Evolutionary conservation across 805 yeast genomes (phyloP), one percentile per base, ranked within the genome.

Genomic region (Yarrowia hollandica): DNA sequence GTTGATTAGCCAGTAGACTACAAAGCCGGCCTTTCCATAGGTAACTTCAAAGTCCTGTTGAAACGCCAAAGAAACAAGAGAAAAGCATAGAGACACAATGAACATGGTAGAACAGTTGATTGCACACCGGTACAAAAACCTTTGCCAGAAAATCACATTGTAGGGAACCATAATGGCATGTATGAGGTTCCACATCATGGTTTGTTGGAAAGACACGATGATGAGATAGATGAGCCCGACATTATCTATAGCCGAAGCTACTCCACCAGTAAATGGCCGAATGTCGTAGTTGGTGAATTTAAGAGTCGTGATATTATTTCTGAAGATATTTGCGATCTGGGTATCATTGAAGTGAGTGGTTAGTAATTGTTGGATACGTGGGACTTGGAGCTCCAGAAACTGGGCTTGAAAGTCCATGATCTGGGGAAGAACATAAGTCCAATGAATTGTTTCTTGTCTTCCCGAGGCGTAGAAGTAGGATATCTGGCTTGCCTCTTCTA

Each of bases 141-240:
- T 18, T 18, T 44, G 52, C 41, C 56, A 48, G 16, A 48, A 48
- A 3, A 33, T 12, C 15, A 33, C 22, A 3, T 31, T 23, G 41
- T 48, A 48, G 3, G 52, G 52, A 9, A 44, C 7, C 19, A 44
- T 44, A 3, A 48, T 33, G 3, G 38, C 41, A 23, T 48, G 56
- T n/a, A 48, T 34, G 22, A 52, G 23, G 70, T 34, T 34, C 56
- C 56, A 48, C 41, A 48, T n/a, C 56, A 48, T 79, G 65, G 85
- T 78, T 64, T 83, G 85, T 78, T 88, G 85, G 68, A 88, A 86
- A 1, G 92, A 82, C 60, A 86, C 69, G 68, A 88, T 82, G 65
- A 88, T 78, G 67, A 86, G 74, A 68, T 82, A 87, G 68, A 88
- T 84, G 63, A 86, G 76, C 48, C 94, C 94, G 62, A 87, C 84